phyloP scores from a whole-genome alignment of 352 stramenopile genomes.

The Aphanomyces euteiches region DNA sequence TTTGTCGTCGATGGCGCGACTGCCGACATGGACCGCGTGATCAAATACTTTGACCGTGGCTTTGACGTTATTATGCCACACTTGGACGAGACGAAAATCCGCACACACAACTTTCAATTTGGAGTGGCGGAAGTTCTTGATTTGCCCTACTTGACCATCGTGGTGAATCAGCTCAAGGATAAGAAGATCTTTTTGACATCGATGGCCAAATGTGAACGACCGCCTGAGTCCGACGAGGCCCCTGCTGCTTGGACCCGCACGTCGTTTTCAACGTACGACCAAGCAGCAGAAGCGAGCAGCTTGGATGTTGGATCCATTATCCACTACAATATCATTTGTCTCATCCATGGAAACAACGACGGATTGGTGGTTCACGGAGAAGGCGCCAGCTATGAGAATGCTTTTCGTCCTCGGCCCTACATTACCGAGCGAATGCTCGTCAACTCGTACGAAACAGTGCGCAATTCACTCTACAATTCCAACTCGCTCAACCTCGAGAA shows the following conservation, averaged over 20 bases:
- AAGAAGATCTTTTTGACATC: background rate
- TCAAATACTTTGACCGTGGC: background rate
- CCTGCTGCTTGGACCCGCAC: background rate
- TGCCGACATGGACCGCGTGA: background rate
- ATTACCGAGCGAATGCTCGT: constrained; percentile 11
- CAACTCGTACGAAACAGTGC: constrained; percentile 8
- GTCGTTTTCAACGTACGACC: background rate
- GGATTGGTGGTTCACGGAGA: background rate
- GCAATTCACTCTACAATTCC: background rate
- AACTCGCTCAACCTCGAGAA: background rate
- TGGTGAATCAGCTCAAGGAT: background rate
- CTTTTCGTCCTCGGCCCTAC: background rate
- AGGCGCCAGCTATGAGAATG: background rate
- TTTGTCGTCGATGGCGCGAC: constrained; percentile 1
- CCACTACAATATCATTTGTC: constrained; percentile 3
- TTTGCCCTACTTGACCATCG: background rate
- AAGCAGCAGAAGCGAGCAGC: background rate
- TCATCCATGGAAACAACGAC: background rate
- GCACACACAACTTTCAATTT: constrained; percentile 8
- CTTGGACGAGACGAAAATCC: background rate
- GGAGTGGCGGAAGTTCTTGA: background rate
- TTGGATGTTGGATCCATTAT: background rate
- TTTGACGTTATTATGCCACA: background rate
- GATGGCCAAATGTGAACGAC: background rate
- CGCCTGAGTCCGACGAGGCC: background rate